phyloP scores from a whole-genome alignment of 345 rosid genomes.

The Leavenworthia alabamica region DNA sequence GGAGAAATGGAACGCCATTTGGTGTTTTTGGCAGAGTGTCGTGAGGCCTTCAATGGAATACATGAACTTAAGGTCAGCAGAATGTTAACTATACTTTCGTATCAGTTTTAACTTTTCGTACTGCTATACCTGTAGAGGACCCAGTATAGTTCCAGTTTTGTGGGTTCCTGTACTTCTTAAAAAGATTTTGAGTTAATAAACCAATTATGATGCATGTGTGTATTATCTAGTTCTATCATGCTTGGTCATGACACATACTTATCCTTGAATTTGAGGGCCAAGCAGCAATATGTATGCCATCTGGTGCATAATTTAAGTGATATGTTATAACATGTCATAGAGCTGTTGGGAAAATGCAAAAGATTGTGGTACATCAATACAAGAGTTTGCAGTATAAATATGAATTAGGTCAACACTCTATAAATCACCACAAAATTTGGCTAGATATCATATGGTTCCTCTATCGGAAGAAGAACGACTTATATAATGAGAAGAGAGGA shows the following conservation, averaged over 20 bases:
- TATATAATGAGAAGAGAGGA: background rate
- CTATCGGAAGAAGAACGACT: background rate
- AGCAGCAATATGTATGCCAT: background rate
- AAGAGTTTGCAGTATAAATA: background rate
- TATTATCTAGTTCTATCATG: conserved; percentile 7
- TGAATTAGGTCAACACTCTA: background rate
- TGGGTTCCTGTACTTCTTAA: background rate
- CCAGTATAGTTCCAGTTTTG: conserved; percentile 1
- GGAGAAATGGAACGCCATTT: conserved; percentile 58
- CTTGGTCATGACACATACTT: background rate
- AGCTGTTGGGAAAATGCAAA: background rate
- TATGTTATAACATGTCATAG: background rate
- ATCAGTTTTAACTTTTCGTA: background rate
- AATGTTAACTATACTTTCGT: background rate
- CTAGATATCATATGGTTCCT: background rate
- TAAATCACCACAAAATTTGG: background rate
- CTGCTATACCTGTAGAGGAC: conserved; percentile 7
- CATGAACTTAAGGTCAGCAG: conserved; percentile 63
- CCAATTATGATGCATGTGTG: background rate
- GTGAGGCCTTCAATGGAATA: conserved; percentile 62
- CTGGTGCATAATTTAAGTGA: background rate
- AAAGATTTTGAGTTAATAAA: conserved; percentile 1
- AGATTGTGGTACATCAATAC: background rate
- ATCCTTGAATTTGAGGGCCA: background rate
- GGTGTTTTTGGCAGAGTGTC: conserved; percentile 75